Evolutionary conservation across 140 eudicot species (phyloP).

Genomic region (Anethum foeniculum): DNA sequence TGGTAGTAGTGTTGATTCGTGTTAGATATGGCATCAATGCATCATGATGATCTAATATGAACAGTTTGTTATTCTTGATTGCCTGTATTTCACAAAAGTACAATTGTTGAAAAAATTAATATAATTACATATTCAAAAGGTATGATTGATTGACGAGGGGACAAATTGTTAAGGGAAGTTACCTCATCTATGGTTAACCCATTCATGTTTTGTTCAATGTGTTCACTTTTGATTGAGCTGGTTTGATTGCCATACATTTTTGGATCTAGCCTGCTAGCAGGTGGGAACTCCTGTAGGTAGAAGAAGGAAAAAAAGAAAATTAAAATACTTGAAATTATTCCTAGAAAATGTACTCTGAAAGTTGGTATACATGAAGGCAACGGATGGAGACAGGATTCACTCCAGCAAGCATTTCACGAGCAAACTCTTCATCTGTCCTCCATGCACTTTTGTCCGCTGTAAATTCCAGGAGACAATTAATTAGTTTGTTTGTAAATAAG

Average conservation of each 20-base stretch:
- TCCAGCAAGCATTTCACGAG: slow-evolving; percentile 91
- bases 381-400: slow-evolving; percentile 70
- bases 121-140: not conserved
- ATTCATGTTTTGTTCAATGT: slow-evolving; percentile 57
- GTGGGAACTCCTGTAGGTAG: slow-evolving; percentile 67
- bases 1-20: slow-evolving; percentile 50
- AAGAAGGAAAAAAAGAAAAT: not conserved
- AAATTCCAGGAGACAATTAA: not conserved
- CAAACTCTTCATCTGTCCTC: slow-evolving; percentile 92
- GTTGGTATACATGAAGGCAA: slow-evolving; percentile 48
- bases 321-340: not conserved
- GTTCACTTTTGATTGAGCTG: slow-evolving; percentile 53
- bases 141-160: not conserved
- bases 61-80: slow-evolving; percentile 46
- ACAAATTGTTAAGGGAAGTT: not conserved
- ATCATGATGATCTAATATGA: slow-evolving; percentile 85
- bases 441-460: slow-evolving; percentile 62
- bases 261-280: slow-evolving; percentile 62
- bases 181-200: slow-evolving; percentile 59
- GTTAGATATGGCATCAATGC: slow-evolving; percentile 73
- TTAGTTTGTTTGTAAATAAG: not conserved
- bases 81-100: slow-evolving; percentile 39
- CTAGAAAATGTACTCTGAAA: not conserved
- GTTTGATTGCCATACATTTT: slow-evolving; percentile 61
- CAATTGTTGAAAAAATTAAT: not conserved